Evolutionary conservation across 2,329 filamentous ascomycete genomes (phyloP).

Genomic region (Exophiala mesophila): DNA sequence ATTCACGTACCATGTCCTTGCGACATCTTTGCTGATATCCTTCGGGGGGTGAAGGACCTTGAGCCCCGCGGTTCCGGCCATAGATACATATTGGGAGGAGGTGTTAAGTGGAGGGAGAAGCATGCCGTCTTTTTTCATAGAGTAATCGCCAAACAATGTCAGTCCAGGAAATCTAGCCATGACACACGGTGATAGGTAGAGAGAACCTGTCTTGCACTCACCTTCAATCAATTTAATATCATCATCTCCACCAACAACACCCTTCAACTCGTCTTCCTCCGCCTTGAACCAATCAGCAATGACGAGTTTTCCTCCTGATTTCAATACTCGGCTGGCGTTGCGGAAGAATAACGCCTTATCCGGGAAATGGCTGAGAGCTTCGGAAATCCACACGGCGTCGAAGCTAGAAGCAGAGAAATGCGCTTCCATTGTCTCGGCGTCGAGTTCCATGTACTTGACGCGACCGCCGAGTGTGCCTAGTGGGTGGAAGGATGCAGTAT

Average conservation of each 20-base stretch:
- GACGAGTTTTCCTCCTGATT: constrained; percentile 48
- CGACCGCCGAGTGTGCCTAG: constrained; percentile 39
- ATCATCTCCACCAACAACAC: constrained; percentile 35
- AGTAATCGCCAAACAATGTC: background rate
- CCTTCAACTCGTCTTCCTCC: constrained; percentile 41
- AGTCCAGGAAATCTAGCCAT: background rate
- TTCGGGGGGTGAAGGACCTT: constrained; percentile 44
- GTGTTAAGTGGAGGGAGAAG: constrained; percentile 54
- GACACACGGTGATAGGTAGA: background rate
- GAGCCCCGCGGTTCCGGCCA: constrained; percentile 49
- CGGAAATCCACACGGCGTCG: constrained; percentile 58
- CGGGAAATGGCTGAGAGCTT: constrained; percentile 57
- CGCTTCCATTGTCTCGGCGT: constrained; percentile 57
- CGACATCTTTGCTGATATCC: constrained; percentile 52
- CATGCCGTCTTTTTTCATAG: constrained; percentile 58
- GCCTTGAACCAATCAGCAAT: constrained; percentile 60
- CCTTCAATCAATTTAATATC: constrained; percentile 59
- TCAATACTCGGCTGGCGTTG: constrained; percentile 48
- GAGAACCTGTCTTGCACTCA: constrained; percentile 23
- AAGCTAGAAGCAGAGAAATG: constrained; percentile 45
- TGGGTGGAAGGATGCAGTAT: constrained; percentile 29
- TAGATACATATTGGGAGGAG: constrained; percentile 48
- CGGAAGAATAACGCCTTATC: constrained; percentile 56
- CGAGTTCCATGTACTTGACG: constrained; percentile 54
- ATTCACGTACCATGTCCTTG: constrained; percentile 56